A percentile compares a stretch with the other conserved stretches of the same genome.
Conservation (phyloP, 2,329 filamentous ascomycete species). For the Stenocarpella maydis region DNA sequence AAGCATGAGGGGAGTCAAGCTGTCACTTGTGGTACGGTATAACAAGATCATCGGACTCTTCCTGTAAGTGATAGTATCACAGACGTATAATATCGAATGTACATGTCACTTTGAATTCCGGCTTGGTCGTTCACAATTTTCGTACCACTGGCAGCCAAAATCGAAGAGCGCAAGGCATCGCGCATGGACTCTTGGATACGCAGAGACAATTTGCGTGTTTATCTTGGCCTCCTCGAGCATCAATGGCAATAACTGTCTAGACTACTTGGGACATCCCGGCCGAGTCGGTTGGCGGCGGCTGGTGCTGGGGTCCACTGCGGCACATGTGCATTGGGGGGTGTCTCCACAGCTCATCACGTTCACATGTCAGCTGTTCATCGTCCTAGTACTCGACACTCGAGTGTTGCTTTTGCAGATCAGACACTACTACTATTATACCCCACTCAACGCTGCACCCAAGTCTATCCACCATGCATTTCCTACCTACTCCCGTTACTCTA, state of each 20-base stretch:
- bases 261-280: constrained; percentile 1
- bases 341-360: constrained; percentile 18
- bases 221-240: no score
- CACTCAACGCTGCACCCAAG: neutral
- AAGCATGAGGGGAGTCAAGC: neutral
- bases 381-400: neutral
- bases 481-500: neutral
- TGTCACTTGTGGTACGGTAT: neutral
- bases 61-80: no score
- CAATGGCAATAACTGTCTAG: no score
- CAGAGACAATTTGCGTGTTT: neutral
- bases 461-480: neutral
- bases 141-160: neutral
- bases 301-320: neutral
- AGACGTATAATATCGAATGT: neutral
- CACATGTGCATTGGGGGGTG: neutral
- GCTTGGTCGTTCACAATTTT: neutral
- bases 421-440: constrained; percentile 6
- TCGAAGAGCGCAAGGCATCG: neutral
- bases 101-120: neutral
- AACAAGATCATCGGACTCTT: neutral
- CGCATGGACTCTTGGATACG: neutral
- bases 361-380: constrained; percentile 25
- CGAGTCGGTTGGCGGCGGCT: constrained; percentile 3
- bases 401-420: constrained; percentile 17